Conservation (phyloP, 208 protist genomes). For the Leishmania amazonensis region DNA sequence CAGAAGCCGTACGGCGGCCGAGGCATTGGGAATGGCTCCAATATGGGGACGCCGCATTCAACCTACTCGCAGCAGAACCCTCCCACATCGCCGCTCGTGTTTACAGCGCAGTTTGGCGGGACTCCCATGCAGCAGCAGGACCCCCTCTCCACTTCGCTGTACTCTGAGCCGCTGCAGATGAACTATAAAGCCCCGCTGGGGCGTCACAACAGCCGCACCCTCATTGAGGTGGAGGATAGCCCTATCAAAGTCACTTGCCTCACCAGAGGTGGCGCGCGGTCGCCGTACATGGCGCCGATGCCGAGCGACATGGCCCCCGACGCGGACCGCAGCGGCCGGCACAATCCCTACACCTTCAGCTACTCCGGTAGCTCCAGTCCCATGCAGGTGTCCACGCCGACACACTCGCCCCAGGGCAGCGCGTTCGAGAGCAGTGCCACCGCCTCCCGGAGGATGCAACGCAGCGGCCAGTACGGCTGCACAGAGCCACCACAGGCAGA, state of each 20-base stretch:
- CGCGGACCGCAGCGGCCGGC: constrained; percentile 20
- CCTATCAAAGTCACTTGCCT: constrained; percentile 56
- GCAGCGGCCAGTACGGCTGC: background rate
- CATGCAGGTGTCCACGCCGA: constrained; percentile 40
- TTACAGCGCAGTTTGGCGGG: constrained; percentile 33
- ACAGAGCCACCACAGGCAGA: constrained; percentile 12
- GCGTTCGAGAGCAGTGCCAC: background rate
- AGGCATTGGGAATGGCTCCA: background rate
- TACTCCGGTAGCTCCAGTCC: constrained; percentile 53
- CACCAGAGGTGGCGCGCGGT: constrained; percentile 44
- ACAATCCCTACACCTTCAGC: constrained; percentile 49
- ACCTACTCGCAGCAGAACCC: constrained; percentile 11
- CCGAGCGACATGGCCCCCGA: constrained; percentile 25
- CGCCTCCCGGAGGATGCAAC: background rate
- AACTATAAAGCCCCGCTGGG: constrained; percentile 35
- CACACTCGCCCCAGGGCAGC: constrained; percentile 8
- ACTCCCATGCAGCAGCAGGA: constrained; percentile 27
- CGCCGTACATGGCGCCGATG: constrained; percentile 45
- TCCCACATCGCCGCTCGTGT: constrained; percentile 42
- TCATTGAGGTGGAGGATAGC: constrained; percentile 49
- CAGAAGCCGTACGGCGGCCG: background rate
- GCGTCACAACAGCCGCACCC: constrained; percentile 37
- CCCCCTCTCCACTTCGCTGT: constrained; percentile 23
- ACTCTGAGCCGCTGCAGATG: constrained; percentile 37
- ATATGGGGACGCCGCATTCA: background rate